Percentiles rank a stretch among this genome's conserved stretches.
Evolutionary conservation across 1,284 basidiomycete genomes (phyloP).

Genomic region (Neotropicomus parvogracilis): DNA sequence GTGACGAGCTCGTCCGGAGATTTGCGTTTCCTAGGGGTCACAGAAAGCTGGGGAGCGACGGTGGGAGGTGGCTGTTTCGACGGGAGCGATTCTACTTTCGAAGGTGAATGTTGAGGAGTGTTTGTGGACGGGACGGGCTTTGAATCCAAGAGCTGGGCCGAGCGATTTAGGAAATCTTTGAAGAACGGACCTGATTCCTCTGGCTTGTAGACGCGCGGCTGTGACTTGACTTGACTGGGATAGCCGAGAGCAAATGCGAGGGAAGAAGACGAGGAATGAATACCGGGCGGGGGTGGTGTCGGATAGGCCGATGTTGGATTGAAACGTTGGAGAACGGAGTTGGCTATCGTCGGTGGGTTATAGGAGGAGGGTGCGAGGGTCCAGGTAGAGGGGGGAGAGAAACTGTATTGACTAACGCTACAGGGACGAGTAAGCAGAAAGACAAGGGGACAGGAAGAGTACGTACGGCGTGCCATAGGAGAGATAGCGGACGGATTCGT

Average conservation of each 20-base stretch:
- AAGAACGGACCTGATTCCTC: slow-evolving; percentile 61
- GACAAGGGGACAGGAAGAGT: background rate
- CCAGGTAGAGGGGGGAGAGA: slow-evolving; percentile 38
- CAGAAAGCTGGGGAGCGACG: slow-evolving; percentile 36
- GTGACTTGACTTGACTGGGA: slow-evolving; percentile 34
- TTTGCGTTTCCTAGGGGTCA: slow-evolving; percentile 54
- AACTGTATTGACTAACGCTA: slow-evolving; percentile 37
- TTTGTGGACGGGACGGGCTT: slow-evolving; percentile 21
- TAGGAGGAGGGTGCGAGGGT: slow-evolving; percentile 42
- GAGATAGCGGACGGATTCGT: slow-evolving; percentile 31
- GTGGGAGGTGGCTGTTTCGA: slow-evolving; percentile 9
- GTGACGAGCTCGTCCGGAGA: slow-evolving; percentile 44
- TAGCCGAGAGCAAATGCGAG: slow-evolving; percentile 67
- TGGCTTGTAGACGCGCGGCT: slow-evolving; percentile 41
- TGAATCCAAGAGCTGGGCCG: slow-evolving; percentile 36
- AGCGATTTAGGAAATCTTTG: slow-evolving; percentile 58
- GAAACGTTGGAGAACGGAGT: slow-evolving; percentile 58
- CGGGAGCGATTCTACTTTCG: slow-evolving; percentile 12
- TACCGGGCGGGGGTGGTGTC: slow-evolving; percentile 62
- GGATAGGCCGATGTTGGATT: slow-evolving; percentile 59
- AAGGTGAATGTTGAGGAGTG: slow-evolving; percentile 13
- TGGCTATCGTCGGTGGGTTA: slow-evolving; percentile 48
- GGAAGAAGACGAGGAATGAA: slow-evolving; percentile 64
- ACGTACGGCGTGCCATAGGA: slow-evolving; percentile 32
- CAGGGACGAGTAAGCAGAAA: slow-evolving; percentile 6